Evolutionary conservation across 1,284 basidiomycete genomes (phyloP).

Genomic region (Ustilago xerochloae): DNA sequence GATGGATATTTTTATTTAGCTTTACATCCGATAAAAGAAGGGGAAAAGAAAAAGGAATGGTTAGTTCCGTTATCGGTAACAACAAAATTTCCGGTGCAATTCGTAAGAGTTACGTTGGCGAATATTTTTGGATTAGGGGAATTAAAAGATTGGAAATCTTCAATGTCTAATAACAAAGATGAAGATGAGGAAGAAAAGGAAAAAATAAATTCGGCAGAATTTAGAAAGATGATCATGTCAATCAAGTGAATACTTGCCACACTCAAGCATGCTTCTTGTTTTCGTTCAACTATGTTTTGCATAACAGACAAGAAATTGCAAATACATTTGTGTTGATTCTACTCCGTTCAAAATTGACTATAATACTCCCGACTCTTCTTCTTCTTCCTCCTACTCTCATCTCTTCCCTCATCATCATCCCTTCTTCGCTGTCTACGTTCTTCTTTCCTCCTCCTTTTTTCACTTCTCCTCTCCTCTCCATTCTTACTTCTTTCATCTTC

Average conservation of each 20-base stretch:
- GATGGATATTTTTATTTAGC: constrained; percentile 29
- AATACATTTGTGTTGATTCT: not conserved
- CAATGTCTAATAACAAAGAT: not conserved
- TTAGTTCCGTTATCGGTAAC: constrained; percentile 14
- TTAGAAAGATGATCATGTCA: constrained; percentile 3
- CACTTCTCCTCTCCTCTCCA: not conserved
- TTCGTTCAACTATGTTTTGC: too few species aligned
- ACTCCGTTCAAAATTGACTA: not conserved
- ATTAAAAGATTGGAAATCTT: constrained; percentile 57
- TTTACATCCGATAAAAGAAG: constrained; percentile 1
- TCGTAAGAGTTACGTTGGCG: constrained; percentile 46
- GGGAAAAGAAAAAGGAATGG: constrained; percentile 22
- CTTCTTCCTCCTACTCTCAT: not conserved
- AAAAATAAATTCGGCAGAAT: constrained; percentile 3
- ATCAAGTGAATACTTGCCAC: too few species aligned
- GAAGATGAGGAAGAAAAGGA: constrained; percentile 1
- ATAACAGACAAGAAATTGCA: too few species aligned
- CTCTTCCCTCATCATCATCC: not conserved
- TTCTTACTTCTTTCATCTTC: not conserved
- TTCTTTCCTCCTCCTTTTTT: not conserved
- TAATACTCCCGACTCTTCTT: not conserved
- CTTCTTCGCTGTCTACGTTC: not conserved
- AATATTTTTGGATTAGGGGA: constrained; percentile 43
- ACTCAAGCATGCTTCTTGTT: too few species aligned
- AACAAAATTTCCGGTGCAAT: constrained; percentile 38